Base-by-base conservation (phyloP, 1,139 yeast species). In the Lodderomyces theae region DNA sequence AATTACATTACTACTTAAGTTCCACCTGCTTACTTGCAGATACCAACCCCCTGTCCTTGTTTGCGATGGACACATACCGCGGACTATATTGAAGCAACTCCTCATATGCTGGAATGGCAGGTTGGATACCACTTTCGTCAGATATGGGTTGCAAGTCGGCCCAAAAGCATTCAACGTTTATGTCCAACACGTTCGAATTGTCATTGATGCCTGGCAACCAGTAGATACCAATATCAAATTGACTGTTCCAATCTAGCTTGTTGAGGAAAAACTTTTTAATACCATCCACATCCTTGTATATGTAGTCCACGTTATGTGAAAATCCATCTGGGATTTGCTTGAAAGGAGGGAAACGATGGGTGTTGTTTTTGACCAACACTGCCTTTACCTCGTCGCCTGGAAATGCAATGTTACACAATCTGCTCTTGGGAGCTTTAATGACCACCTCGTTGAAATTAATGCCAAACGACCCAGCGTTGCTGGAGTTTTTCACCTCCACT, bases 41-140 rank as follows among this genome's bases (percentile, higher is more conserved):
- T 2, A 86, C 82, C 52, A 87, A 61, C 0, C 96, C 96, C 38
- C 78, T 75, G 11, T 74, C 80, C 47, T 64, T 56, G 52, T 86
- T 87, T 17, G 88, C 77, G 74, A 82, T 82, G 3, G 80, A 72
- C 16, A 81, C 74, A 57, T 78, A 74, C 24, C 68, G 63, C 1
- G 95, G 92, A 1, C 86, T 69, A 52, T 77, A 87, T 47, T 77
- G 74, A 37, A 82, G 53, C 34, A 85, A 57, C 54, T 87, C 95
- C 42, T 77, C 79, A 48, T 71, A 79, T 2, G 92, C 89, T 1
- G 94, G 90, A 3, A 86, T 62, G 43, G 72, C 73, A 15, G 54
- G 53, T 3, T 45, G 42, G 4, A 69, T 60, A 29, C 63, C 64
- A 4, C 66, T 65, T 33, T 76, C 80, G 1, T 50, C 51, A 11